Base-by-base conservation (phyloP, 2,329 filamentous ascomycete genomes). In the Zymoseptoria crescenta region DNA sequence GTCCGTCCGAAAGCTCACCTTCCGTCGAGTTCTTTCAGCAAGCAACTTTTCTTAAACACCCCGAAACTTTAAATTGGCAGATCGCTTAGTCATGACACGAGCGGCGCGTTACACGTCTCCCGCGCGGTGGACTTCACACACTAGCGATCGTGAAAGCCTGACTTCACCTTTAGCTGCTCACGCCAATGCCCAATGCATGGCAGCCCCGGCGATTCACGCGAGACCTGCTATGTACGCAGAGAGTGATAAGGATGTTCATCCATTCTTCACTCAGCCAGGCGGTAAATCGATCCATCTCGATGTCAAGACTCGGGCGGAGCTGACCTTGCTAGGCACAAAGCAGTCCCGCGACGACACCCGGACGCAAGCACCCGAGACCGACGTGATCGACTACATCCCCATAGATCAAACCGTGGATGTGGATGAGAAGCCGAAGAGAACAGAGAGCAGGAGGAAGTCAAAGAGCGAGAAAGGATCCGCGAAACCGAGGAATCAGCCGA, bases 401-500 rank as follows among this genome's bases (percentile, higher is more conserved):
- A 10, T 21, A 7, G 51, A 62, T 41, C 1, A 51, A 29, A 21
- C 59, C 21, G 61, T 56, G 4, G 8, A 41, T 45, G 7, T 3
- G 2, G 53, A 49, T 4, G 29, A 58, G 16, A 55, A 59, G 57
- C 59, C 57, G 10, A 67, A 63, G 52, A 50, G 58, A 30, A 50
- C 58, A 16, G 62, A 49, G 29, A 60, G 52, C 50, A 66, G 55
- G 52, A 54, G 61, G 19, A 66, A 62, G 45, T 29, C 21, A 52
- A 60, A 60, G 45, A 59, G 61, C 51, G 58, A 59, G 16, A 59
- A 64, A 35, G 52, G 20, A 8, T 59, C 59, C 10, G 45, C 29
- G 8, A 65, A 59, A 19, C 59, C 58, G 21, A 69, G 70, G 59
- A 67, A 62, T 50, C 70, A 72, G 55, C 68, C 63, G 60, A 72